A percentile compares a stretch with the other conserved stretches of the same genome.
These are phyloP conservation scores for Betula pendula DNA, from an alignment of 306 rosid species.

Conservation along the genomic window DNA sequence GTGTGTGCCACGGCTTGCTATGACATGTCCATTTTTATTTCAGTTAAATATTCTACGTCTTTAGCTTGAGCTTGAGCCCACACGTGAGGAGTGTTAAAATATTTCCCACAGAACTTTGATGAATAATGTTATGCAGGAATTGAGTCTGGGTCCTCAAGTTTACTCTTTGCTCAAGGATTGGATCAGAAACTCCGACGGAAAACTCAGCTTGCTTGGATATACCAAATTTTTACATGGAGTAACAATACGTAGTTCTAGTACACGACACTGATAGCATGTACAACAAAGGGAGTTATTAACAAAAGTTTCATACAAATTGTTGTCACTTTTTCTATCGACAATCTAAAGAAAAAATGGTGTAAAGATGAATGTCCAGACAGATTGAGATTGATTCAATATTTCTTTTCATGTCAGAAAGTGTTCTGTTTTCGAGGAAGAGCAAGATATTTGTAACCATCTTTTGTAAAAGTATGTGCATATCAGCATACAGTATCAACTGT, in stretches of 20 bases:
- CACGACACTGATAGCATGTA: conserved; percentile 60
- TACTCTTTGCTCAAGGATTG: conserved; percentile 72
- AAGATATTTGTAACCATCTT: conserved; percentile 16
- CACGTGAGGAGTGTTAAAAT: too few relatives aligned
- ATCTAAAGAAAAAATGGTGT: conserved; percentile 37
- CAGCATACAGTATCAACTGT: not conserved
- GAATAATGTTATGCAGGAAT: conserved; percentile 60
- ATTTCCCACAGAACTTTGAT: conserved; percentile 16
- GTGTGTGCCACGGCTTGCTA: too few relatives aligned
- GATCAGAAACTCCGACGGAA: conserved; percentile 82
- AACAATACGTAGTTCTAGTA: conserved; percentile 64
- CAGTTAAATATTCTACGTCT: not conserved
- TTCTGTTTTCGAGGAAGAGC: not conserved
- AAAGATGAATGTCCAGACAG: conserved; percentile 22
- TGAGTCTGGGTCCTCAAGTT: conserved; percentile 78
- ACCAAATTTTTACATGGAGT: conserved; percentile 92
- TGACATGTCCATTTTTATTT: too few relatives aligned
- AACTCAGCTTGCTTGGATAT: conserved; percentile 81
- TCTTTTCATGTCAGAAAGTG: conserved; percentile 13
- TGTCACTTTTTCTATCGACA: conserved; percentile 16
- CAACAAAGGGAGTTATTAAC: conserved; percentile 23
- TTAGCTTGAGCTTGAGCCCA: too few relatives aligned
- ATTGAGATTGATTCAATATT: conserved; percentile 26
- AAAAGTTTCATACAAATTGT: conserved; percentile 41
- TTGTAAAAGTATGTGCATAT: not conserved